Base-by-base conservation (phyloP, 768 basidiomycete species). In the Phylloporus arenicola region DNA sequence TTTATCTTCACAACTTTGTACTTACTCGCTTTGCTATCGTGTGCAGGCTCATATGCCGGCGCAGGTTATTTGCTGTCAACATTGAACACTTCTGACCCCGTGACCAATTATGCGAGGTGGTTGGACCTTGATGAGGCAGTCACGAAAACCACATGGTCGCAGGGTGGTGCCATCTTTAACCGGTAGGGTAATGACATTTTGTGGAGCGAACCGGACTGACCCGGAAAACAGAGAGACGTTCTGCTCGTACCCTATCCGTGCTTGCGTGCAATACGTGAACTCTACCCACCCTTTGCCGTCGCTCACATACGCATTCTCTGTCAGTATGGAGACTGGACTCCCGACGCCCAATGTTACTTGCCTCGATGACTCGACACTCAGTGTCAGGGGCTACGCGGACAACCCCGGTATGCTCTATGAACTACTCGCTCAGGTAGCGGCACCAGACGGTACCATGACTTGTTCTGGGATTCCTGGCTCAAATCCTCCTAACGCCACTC, bases 401-500 rank as follows among this genome's bases (percentile, higher is more conserved):
- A 57, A 60, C 22, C 77, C 79, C 1, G 82, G 86, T n/a, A 87
- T 88, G 86, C 59, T 75, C 3, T 89, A 84, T 60, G 86, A 88
- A 56, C 62, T 89, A 16, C 66, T 88, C 34, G 80, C 71, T 14
- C 76, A 73, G 42, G 76, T 77, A 0, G 62, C 65, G 29, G 62
- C 70, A 19, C 64, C 71, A 22, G 63, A 61, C 9, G 63, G 72
- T 7, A 34, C 46, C 9, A 58, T 69, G 12, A 30, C 59, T 1
- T 80, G 80, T 50, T 52, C 63, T n/a, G 41, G 62, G 0, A 42
- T 62, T 11, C 35, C 57, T 22, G 60, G 60, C 10, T 58, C 64
- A 31, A 54, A 42, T 27, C 62, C 71, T 5, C 65, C 69, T 8
- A 81, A 80, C 47, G 75, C 76, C 20, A 76, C 76, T 2, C 49